Base-by-base conservation (phyloP, 495 filamentous ascomycete species). In the Penicillium arizonense region DNA sequence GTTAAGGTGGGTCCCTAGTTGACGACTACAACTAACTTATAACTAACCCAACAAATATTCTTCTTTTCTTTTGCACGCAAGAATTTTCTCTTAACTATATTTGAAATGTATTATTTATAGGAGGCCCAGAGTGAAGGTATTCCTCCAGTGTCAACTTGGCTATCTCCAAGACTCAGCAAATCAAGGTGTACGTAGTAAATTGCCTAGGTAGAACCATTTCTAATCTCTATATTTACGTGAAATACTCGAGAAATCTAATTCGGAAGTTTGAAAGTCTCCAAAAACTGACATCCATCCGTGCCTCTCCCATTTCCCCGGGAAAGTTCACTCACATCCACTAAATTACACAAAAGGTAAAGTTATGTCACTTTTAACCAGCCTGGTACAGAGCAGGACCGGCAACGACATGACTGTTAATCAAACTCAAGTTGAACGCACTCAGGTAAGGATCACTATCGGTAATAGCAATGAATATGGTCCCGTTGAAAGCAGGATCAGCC, bases 391-490 rank as follows among this genome's bases (percentile, higher is more conserved):
- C 87, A 21, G 84, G 82, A 11, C 87, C 69, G 30, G 90, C 90
- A 52, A 83, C 80, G 12, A 96, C 84, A 62, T 91, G 88, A 2
- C 86, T 81, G 53, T 95, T 93, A 21, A 94, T 72, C 75, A 79
- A 71, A 10, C 71, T 78, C 26, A 91, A 32, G 66, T 96, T 96
- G 65, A 89, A 93, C 4, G 90, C 87, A 18, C 87, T 93, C 11
- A 91, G 72, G 53, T 71, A 80, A 0, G 86, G 50, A 59, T 91
- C 81, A 4, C 67, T 59, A 61, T 96, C 89, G 2, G 89, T 91
- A 12, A 96, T 65, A 5, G 82, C 85, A 46, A 96, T 71, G 53
- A 91, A 93, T 61, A 92, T 85, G 5, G 90, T 95, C 1, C 82
- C 87, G 57, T 94, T 93, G 45, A 90, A 77, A 4, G 83, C 82